Conservation (phyloP, 1,284 basidiomycete genomes). For the Heterobasidion irregulare region DNA sequence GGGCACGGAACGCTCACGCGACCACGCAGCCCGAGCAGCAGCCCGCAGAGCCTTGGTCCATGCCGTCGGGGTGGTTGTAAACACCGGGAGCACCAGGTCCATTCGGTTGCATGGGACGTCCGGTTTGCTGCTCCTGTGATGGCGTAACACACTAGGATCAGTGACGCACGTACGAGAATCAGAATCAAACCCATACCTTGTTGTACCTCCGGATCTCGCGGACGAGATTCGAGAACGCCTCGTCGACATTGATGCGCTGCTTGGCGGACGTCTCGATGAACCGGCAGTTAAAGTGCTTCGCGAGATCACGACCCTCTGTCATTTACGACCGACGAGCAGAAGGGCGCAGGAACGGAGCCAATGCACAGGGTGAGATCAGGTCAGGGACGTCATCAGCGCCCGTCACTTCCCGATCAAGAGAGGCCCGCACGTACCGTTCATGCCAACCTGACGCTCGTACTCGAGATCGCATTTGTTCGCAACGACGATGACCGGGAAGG, state of each 20-base stretch:
- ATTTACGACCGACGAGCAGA: neutral
- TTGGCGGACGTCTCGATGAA: conserved; percentile 99
- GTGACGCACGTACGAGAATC: neutral
- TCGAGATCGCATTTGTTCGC: conserved; percentile 99
- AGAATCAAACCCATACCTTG: conserved; percentile 44
- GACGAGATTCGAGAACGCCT: conserved; percentile 96
- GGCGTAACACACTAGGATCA: neutral
- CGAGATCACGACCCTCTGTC: conserved; percentile 93
- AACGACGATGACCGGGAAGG: conserved; percentile 95
- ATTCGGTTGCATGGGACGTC: conserved; percentile 43
- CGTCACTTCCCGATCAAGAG: conserved; percentile 1
- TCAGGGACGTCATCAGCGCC: neutral
- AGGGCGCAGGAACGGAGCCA: neutral
- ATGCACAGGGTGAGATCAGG: no score
- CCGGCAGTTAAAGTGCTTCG: conserved; percentile 93
- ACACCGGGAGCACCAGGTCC: conserved; percentile 35
- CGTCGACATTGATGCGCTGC: conserved; percentile 97
- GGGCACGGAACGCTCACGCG: conserved; percentile 12
- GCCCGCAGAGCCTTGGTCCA: conserved; percentile 47
- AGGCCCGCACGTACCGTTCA: conserved; percentile 65
- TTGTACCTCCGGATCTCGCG: conserved; percentile 96
- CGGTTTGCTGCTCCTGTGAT: conserved; percentile 51
- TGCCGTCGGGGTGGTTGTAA: conserved; percentile 35
- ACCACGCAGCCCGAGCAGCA: conserved; percentile 75
- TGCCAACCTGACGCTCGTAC: conserved; percentile 95